Conservation (phyloP, 768 basidiomycete genomes). For the Boletales sp. region DNA sequence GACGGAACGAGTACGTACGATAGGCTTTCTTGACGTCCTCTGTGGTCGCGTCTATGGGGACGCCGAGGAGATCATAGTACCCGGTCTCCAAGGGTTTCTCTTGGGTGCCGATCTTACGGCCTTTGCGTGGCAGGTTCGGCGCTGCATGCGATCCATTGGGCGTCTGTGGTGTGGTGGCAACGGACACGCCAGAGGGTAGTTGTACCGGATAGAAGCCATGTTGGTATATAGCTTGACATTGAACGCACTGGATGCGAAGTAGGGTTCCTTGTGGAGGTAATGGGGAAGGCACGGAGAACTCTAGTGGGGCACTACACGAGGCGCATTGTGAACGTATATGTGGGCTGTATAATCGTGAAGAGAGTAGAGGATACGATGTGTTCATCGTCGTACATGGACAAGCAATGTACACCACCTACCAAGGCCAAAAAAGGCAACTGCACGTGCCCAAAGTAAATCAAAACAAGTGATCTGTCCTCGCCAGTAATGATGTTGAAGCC, state of each 20-base stretch:
- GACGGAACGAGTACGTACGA: constrained; percentile 40
- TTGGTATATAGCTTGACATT: constrained; percentile 55
- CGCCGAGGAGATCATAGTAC: constrained; percentile 86
- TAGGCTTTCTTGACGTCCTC: constrained; percentile 94
- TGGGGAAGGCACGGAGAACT: constrained; percentile 66
- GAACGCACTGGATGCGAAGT: constrained; percentile 67
- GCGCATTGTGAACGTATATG: constrained; percentile 65
- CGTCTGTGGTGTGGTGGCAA: constrained; percentile 12
- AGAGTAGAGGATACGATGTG: constrained; percentile 46
- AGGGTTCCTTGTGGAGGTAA: constrained; percentile 52
- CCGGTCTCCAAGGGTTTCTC: constrained; percentile 83
- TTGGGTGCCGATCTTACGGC: constrained; percentile 84
- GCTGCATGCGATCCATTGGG: constrained; percentile 18
- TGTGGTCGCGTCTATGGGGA: constrained; percentile 67
- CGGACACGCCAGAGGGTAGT: constrained; percentile 33
- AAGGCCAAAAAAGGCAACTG: constrained; percentile 5
- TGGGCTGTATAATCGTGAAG: constrained; percentile 62
- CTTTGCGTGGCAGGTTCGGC: constrained; percentile 35
- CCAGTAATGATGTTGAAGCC: no score
- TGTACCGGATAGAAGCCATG: constrained; percentile 71
- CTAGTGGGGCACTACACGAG: constrained; percentile 51
- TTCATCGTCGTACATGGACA: constrained; percentile 38
- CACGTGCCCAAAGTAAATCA: constrained; percentile 13
- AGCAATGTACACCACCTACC: background rate
- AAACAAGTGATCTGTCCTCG: no score